A percentile compares a stretch with the other conserved stretches of the same genome.
Conservation (phyloP, 1,284 basidiomycete species). For the Trametes polyzona region DNA sequence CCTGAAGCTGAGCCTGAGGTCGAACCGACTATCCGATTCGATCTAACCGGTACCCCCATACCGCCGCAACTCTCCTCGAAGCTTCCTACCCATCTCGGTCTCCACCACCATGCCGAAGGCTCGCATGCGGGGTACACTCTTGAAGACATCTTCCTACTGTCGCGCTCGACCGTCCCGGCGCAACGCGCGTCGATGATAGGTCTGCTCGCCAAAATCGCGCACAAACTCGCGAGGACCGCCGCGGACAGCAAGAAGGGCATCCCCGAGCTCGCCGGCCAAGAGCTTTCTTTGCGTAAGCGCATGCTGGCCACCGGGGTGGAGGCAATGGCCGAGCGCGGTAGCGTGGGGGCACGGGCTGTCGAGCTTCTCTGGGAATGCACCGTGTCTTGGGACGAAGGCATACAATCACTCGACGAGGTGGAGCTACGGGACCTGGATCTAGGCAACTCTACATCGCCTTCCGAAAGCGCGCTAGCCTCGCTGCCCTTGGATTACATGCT, state of each 20-base stretch:
- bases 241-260: constrained; percentile 33
- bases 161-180: constrained; percentile 81
- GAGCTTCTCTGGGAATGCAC: constrained; percentile 74
- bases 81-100: constrained; percentile 81
- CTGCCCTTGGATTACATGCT: constrained; percentile 61
- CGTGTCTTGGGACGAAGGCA: constrained; percentile 58
- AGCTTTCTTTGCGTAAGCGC: constrained; percentile 53
- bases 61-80: constrained; percentile 50
- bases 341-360: constrained; percentile 65
- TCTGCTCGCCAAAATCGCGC: constrained; percentile 67
- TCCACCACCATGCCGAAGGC: constrained; percentile 90
- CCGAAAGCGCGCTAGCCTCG: constrained; percentile 38
- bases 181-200: constrained; percentile 86
- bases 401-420: constrained; percentile 48
- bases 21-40: constrained; percentile 60
- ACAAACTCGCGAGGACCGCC: constrained; percentile 41
- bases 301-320: constrained; percentile 69
- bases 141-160: constrained; percentile 84
- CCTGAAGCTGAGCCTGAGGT: constrained; percentile 26
- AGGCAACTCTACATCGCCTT: constrained; percentile 8
- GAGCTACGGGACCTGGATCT: constrained; percentile 46
- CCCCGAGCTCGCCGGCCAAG: constrained; percentile 48
- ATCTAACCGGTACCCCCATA: constrained; percentile 73
- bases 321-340: constrained; percentile 68
- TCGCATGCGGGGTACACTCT: constrained; percentile 86